These are phyloP conservation scores for Ustilago cynodontis DNA, from an alignment of 1,284 basidiomycete genomes.

Conservation along the genomic window DNA sequence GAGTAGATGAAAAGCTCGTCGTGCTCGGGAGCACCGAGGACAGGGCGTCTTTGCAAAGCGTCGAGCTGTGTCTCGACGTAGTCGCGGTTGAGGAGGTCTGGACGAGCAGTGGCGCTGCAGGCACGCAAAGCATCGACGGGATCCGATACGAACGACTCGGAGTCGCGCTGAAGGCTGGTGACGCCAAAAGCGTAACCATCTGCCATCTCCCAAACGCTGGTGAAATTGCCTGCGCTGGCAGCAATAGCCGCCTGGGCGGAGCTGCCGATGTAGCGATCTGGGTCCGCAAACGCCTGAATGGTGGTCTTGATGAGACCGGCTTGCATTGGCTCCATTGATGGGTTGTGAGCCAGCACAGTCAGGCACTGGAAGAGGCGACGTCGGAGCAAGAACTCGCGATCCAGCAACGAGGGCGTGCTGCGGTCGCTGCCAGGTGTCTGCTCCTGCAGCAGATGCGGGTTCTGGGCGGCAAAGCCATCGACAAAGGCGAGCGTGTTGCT, in stretches of 20 bases:
- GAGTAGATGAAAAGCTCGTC: constrained; percentile 82
- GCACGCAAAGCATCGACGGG: constrained; percentile 35
- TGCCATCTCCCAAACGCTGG: constrained; percentile 84
- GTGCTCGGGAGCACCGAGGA: constrained; percentile 86
- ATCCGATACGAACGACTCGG: constrained; percentile 57
- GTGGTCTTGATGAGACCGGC: constrained; percentile 83
- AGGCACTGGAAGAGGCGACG: constrained; percentile 91
- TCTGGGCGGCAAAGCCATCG: constrained; percentile 74
- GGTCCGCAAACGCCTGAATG: constrained; percentile 86
- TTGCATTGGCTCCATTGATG: constrained; percentile 84
- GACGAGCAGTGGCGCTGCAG: constrained; percentile 28
- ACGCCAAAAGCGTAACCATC: constrained; percentile 95
- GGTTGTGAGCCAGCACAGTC: constrained; percentile 80
- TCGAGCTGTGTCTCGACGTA: constrained; percentile 82
- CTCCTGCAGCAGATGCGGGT: constrained; percentile 61
- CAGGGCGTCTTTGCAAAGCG: constrained; percentile 80
- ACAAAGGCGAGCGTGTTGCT: constrained; percentile 91
- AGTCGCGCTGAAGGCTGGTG: constrained; percentile 76
- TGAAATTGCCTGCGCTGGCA: constrained; percentile 85
- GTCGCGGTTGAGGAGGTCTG: constrained; percentile 80
- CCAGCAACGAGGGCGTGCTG: constrained; percentile 76
- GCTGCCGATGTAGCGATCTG: constrained; percentile 78
- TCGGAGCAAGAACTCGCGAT: constrained; percentile 85
- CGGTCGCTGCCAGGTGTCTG: constrained; percentile 64
- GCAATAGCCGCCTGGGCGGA: constrained; percentile 92